Conservation (phyloP, 1,139 yeast species). For the Protomyces inouyei region DNA sequence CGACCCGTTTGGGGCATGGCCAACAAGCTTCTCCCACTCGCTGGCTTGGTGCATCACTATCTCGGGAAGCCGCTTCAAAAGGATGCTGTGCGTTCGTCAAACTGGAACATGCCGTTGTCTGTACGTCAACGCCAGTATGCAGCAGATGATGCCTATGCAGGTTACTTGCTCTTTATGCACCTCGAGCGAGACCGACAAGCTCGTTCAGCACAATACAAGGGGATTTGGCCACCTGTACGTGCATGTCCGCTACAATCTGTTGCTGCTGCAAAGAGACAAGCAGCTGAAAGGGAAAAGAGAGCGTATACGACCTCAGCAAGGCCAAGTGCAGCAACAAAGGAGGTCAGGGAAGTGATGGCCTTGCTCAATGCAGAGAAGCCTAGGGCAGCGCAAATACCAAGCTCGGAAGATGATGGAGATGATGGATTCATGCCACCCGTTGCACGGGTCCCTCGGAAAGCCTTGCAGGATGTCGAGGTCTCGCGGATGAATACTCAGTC, state of each 20-base stretch:
- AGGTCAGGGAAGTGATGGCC: not conserved
- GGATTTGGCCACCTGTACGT: conserved; percentile 17
- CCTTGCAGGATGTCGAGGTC: not conserved
- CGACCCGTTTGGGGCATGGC: conserved; percentile 9
- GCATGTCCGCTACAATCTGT: conserved; percentile 1
- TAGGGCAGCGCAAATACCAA: not conserved
- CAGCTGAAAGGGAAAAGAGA: not conserved
- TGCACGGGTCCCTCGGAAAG: not conserved
- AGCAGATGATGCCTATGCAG: conserved; percentile 23
- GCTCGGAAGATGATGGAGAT: not conserved
- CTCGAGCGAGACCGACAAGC: conserved; percentile 16
- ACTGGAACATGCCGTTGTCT: conserved; percentile 14
- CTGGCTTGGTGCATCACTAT: conserved; percentile 4
- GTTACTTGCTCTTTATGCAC: conserved; percentile 9
- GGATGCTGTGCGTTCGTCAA: conserved; percentile 11
- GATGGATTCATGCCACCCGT: not conserved
- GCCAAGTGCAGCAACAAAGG: not conserved
- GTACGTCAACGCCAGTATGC: conserved; percentile 18
- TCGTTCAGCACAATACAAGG: not conserved
- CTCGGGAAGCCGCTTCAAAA: conserved; percentile 12
- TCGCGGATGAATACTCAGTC: not conserved
- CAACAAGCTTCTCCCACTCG: conserved; percentile 6
- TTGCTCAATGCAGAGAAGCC: not conserved
- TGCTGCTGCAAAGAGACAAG: not conserved
- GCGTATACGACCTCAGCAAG: not conserved